These are phyloP conservation scores for Entomortierella beljakovae DNA, from an alignment of 192 early-diverging fungal species.

Conservation along the genomic window DNA sequence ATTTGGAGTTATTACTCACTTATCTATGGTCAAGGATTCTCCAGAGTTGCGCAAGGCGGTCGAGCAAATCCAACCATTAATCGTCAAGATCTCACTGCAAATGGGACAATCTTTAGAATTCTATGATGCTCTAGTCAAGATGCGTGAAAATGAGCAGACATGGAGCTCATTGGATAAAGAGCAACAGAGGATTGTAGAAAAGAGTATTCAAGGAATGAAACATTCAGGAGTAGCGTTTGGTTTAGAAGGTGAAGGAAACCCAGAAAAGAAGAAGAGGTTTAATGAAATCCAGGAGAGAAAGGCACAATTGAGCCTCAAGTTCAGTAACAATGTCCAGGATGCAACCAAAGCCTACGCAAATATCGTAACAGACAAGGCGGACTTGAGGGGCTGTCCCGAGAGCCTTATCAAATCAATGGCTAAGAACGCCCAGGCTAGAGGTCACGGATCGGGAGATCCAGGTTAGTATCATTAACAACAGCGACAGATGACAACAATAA, in stretches of 20 bases:
- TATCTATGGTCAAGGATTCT: constrained; percentile 66
- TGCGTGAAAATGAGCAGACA: constrained; percentile 35
- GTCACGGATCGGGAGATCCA: constrained; percentile 44
- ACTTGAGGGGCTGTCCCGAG: constrained; percentile 60
- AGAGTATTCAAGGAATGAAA: constrained; percentile 61
- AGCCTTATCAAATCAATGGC: constrained; percentile 57
- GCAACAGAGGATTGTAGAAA: constrained; percentile 65
- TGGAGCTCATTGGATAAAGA: constrained; percentile 56
- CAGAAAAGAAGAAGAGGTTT: constrained; percentile 61
- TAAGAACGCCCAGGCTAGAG: constrained; percentile 53
- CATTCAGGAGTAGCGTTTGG: constrained; percentile 54
- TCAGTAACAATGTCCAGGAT: constrained; percentile 67
- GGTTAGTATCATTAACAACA: too few species aligned
- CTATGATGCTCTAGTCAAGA: constrained; percentile 61
- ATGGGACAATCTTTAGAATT: constrained; percentile 67
- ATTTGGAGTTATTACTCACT: constrained; percentile 60
- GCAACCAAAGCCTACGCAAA: constrained; percentile 65
- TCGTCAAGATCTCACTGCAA: constrained; percentile 59
- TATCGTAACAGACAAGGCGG: constrained; percentile 50
- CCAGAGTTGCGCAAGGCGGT: constrained; percentile 61
- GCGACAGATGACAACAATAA: background rate
- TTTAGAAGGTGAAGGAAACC: constrained; percentile 56
- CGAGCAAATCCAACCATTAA: constrained; percentile 62
- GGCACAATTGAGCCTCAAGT: constrained; percentile 61
- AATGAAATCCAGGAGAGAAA: constrained; percentile 61